Percentiles rank a stretch among this genome's conserved stretches.
These are phyloP conservation scores for carrot (Daucus carota) DNA, from an alignment of 129 eudicot species.

Conservation along the genomic window DNA sequence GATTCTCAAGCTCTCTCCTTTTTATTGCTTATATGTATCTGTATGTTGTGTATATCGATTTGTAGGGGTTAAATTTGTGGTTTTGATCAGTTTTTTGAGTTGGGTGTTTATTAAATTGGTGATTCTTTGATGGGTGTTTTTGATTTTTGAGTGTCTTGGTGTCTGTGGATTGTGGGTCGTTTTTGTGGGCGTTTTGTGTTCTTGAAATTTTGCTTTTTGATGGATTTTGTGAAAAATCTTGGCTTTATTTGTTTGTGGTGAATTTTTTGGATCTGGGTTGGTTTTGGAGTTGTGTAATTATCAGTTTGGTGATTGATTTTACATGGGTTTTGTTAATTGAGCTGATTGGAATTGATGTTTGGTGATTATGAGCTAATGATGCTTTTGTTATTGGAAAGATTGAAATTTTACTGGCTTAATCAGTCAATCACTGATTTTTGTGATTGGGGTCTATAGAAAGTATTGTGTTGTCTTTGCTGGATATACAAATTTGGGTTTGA, in stretches of 20 bases:
- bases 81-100: not conserved
- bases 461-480: not conserved
- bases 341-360: no score
- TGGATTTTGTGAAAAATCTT: not conserved
- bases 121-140: not conserved
- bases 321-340: no score
- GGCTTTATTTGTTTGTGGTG: not conserved
- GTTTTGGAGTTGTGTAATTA: not conserved
- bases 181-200: not conserved
- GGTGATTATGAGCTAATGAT: not conserved
- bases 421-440: not conserved
- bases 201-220: not conserved
- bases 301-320: not conserved
- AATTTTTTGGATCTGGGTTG: not conserved
- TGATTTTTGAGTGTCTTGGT: not conserved
- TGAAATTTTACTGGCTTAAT: not conserved
- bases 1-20: not conserved
- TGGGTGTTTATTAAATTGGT: not conserved
- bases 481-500: not conserved
- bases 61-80: not conserved
- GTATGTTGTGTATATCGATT: not conserved
- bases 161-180: not conserved
- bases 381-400: not conserved
- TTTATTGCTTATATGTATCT: not conserved
- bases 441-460: not conserved